Evolutionary conservation across 2,329 filamentous ascomycete species (phyloP).

Genomic region (Chaetomium globosum): DNA sequence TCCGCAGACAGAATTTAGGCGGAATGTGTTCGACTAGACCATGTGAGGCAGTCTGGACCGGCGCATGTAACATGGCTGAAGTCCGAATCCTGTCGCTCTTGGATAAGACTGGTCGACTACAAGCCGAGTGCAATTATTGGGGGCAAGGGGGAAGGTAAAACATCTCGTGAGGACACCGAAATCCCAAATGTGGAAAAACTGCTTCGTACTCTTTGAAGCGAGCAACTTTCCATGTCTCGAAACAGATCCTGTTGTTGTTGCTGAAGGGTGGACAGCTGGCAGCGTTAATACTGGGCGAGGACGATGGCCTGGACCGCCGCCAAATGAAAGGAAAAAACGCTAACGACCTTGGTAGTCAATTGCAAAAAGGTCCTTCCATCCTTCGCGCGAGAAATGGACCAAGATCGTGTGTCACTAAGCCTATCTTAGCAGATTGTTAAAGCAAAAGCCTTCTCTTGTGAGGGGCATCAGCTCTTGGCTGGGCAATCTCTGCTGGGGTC

Average conservation of each 20-base stretch:
- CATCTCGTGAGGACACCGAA: background rate
- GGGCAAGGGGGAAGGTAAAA: background rate
- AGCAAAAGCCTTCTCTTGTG: background rate
- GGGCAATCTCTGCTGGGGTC: background rate
- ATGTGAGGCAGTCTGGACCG: background rate
- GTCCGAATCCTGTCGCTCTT: background rate
- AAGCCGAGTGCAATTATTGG: background rate
- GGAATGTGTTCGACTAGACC: background rate
- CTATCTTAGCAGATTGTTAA: background rate
- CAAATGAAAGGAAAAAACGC: background rate
- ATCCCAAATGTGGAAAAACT: background rate
- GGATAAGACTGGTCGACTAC: background rate
- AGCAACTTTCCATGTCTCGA: background rate
- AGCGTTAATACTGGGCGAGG: too few species aligned
- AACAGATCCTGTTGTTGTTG: background rate
- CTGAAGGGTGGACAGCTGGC: too few species aligned
- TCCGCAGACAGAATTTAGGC: conserved; percentile 3
- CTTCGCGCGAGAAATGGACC: background rate
- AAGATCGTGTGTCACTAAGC: background rate
- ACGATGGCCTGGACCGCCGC: background rate
- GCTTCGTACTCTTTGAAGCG: background rate
- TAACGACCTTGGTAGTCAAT: too few species aligned
- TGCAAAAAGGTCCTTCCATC: background rate
- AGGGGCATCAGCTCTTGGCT: background rate
- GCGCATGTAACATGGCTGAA: background rate